Conservation (phyloP, 768 basidiomycete species). For the Hysterangium stoloniferum region DNA sequence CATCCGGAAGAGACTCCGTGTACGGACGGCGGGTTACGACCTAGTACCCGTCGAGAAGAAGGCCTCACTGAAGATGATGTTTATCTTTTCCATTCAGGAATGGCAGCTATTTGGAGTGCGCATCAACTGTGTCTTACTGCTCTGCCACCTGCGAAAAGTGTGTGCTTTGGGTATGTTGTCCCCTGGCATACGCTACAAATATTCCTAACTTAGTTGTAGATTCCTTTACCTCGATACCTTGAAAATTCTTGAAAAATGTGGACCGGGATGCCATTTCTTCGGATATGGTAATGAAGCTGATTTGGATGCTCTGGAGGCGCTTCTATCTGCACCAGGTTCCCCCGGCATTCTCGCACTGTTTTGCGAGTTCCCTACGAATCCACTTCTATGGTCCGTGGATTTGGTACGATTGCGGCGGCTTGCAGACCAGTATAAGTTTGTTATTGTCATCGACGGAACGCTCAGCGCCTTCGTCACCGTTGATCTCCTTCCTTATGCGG, state of each 20-base stretch:
- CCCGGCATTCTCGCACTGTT: conserved; percentile 36
- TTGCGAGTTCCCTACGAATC: conserved; percentile 48
- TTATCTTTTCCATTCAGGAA: conserved; percentile 42
- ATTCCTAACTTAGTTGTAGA: conserved; percentile 18
- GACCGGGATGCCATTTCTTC: conserved; percentile 41
- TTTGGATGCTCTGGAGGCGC: conserved; percentile 24
- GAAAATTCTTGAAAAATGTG: conserved; percentile 45
- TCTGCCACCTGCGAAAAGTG: conserved; percentile 29
- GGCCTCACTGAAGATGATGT: conserved; percentile 39
- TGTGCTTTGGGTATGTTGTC: conserved; percentile 38
- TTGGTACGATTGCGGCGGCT: conserved; percentile 32
- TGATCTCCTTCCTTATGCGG: conserved; percentile 37
- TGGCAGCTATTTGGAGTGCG: conserved; percentile 47
- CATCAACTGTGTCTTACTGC: conserved; percentile 32
- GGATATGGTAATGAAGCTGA: conserved; percentile 36
- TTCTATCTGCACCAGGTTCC: conserved; percentile 23
- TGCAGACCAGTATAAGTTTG: conserved; percentile 39
- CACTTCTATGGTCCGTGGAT: conserved; percentile 40
- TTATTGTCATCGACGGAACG: conserved; percentile 47
- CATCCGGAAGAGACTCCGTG: conserved; percentile 18
- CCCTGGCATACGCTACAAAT: neutral
- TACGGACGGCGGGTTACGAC: conserved; percentile 13
- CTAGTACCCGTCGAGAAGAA: conserved; percentile 22
- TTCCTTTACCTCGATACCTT: conserved; percentile 47
- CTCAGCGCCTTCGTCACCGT: conserved; percentile 46